phyloP scores from a whole-genome alignment of 1,284 basidiomycete genomes.

The Pascua sp. region DNA sequence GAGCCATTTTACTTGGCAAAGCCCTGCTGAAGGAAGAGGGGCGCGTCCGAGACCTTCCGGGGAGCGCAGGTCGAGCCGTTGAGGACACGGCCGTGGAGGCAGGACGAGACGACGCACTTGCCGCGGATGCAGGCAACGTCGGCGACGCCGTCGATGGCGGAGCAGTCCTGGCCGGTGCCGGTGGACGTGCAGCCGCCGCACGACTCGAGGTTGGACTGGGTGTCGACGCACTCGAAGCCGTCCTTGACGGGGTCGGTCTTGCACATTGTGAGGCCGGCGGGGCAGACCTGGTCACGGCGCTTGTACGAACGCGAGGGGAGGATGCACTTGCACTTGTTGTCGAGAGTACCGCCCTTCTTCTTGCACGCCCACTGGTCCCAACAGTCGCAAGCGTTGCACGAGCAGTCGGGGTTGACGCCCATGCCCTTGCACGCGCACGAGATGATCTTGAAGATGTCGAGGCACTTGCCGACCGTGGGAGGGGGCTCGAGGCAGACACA shows the following conservation, averaged over 20 bases:
- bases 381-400: slow-evolving; percentile 11
- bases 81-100: slow-evolving; percentile 8
- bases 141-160: slow-evolving; percentile 56
- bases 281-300: too few species aligned
- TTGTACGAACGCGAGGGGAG: slow-evolving; percentile 5
- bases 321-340: slow-evolving; percentile 15
- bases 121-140: slow-evolving; percentile 18
- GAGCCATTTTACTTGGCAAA: too few species aligned
- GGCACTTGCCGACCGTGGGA: slow-evolving; percentile 14
- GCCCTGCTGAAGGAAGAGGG: too few species aligned
- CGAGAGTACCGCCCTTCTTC: slow-evolving; percentile 11
- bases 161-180: slow-evolving; percentile 64
- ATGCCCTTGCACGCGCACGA: slow-evolving; percentile 4
- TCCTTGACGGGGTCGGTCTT: too few species aligned
- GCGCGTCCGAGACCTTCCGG: too few species aligned
- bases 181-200: slow-evolving; percentile 66
- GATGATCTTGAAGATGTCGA: slow-evolving; percentile 7
- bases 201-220: slow-evolving; percentile 19
- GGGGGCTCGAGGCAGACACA: slow-evolving; percentile 10
- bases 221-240: slow-evolving; percentile 22
- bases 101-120: slow-evolving; percentile 18
- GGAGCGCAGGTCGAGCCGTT: too few species aligned
- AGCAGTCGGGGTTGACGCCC: slow-evolving; percentile 16
- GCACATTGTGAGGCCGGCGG: too few species aligned
- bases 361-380: slow-evolving; percentile 12